A percentile compares a stretch with the other conserved stretches of the same genome.
These are phyloP conservation scores for Rhizoctonia solani DNA, from an alignment of 1,284 basidiomycete species.

Conservation along the genomic window DNA sequence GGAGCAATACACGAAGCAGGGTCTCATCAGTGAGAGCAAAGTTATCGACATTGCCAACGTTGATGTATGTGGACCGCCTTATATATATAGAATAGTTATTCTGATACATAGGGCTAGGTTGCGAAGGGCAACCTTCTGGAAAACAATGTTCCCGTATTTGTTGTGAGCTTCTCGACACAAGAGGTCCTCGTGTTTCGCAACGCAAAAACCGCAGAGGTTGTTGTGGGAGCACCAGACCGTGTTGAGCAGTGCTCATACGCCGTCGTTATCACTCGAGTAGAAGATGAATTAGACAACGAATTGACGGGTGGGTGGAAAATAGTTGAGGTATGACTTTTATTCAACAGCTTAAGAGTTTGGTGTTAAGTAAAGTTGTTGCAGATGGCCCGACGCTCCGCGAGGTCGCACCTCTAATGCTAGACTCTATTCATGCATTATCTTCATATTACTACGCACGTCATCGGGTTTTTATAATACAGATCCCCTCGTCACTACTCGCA, in stretches of 20 bases:
- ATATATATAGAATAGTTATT: neutral
- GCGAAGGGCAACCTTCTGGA: conserved; percentile 79
- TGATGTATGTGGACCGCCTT: conserved; percentile 63
- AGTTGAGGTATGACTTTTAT: conserved; percentile 70
- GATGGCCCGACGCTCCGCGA: conserved; percentile 52
- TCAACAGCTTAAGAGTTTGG: neutral
- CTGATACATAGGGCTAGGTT: conserved; percentile 59
- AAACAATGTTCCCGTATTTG: conserved; percentile 86
- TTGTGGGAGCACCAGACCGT: conserved; percentile 83
- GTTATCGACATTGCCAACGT: conserved; percentile 94
- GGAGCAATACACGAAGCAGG: conserved; percentile 90
- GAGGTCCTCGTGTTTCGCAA: conserved; percentile 93
- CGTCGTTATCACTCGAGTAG: conserved; percentile 85
- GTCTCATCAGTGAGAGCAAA: conserved; percentile 86
- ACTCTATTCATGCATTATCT: neutral
- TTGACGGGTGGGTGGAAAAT: conserved; percentile 99
- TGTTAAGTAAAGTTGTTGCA: conserved; percentile 36
- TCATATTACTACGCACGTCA: neutral
- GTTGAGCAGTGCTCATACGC: conserved; percentile 95
- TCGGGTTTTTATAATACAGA: neutral
- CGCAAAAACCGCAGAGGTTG: conserved; percentile 81
- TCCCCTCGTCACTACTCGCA: conserved; percentile 22
- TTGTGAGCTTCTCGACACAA: conserved; percentile 93
- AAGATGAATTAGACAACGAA: conserved; percentile 86
- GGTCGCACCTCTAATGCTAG: conserved; percentile 47